Base-by-base conservation (phyloP, 1,139 yeast species). In the Sugiyamaella neomexicana region DNA sequence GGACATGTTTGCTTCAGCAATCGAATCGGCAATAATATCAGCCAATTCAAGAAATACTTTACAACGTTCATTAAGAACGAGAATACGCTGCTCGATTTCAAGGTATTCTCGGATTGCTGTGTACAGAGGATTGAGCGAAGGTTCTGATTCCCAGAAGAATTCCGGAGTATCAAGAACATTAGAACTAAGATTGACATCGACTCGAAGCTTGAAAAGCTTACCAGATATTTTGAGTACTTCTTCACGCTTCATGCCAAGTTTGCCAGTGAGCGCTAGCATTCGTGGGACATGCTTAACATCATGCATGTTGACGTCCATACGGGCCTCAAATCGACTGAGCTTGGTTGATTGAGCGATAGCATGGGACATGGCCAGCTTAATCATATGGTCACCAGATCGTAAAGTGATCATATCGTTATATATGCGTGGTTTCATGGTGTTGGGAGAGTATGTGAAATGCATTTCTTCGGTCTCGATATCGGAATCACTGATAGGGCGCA, bases 291-390 rank as follows among this genome's bases (percentile, higher is more conserved):
- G 85, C 20, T 95, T 85, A 46, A 93, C 93, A 65, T 91, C 87
- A 58, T 85, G 87, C 68, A 93, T 77, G 58, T 86, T 85, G 44
- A 84, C 83, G 15, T 93, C 89, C 85, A 93, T 90, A 60, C 96
- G 76, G 49, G 96, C 88, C 69, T 93, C 99, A 72, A 93, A 93
- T 53, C 93, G 74, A 42, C 96, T 87, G 32, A 93, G 73, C 68
- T 91, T 93, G 0, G 98, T 90, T 62, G 95, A 91, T 71, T 93
- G 99, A 0, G 98, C 97, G 59, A 93, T 89, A 1, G 99, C 97
- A 71, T 93, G 97, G 1, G 97, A 89, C 82, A 93, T 82, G 8
- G 98, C 89, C 55, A 93, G 75, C 67, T 95, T 91, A 64, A 90
- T 89, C 67, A 93, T 79, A 72, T 91, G 98, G 68, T 91, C 97